phyloP scores from a whole-genome alignment of 1,284 basidiomycete species.

The Ustilago nuda region DNA sequence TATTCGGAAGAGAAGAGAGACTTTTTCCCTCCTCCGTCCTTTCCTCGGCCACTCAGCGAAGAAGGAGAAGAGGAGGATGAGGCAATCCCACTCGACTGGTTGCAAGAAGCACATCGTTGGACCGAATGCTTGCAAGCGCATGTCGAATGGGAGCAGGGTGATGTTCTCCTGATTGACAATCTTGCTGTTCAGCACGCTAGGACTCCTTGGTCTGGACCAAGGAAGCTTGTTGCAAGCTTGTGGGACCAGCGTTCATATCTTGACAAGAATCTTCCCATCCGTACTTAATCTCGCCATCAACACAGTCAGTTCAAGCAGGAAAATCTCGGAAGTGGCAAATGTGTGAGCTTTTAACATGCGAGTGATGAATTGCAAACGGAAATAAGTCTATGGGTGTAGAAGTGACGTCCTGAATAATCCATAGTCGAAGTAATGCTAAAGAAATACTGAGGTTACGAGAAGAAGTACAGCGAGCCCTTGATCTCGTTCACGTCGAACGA shows the following conservation, averaged over 20 bases:
- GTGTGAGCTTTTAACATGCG: neutral
- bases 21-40: constrained; percentile 40
- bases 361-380: constrained; percentile 14
- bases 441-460: constrained; percentile 44
- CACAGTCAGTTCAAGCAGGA: neutral
- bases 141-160: constrained; percentile 50
- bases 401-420: neutral
- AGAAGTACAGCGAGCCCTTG: constrained; percentile 68
- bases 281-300: constrained; percentile 7
- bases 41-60: constrained; percentile 18
- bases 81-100: constrained; percentile 44
- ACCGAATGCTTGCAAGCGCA: constrained; percentile 43
- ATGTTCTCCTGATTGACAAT: constrained; percentile 52
- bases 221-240: constrained; percentile 46
- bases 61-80: constrained; percentile 20
- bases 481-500: constrained; percentile 87
- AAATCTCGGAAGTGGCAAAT: neutral
- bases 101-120: constrained; percentile 28
- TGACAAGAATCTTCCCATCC: constrained; percentile 29
- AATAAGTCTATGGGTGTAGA: constrained; percentile 18
- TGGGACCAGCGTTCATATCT: constrained; percentile 50
- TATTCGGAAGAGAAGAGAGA: constrained; percentile 34
- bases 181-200: constrained; percentile 54
- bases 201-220: constrained; percentile 46
- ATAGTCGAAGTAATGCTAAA: constrained; percentile 2